Conservation (phyloP, 2,329 filamentous ascomycete genomes). For the Epichloe glyceriae region DNA sequence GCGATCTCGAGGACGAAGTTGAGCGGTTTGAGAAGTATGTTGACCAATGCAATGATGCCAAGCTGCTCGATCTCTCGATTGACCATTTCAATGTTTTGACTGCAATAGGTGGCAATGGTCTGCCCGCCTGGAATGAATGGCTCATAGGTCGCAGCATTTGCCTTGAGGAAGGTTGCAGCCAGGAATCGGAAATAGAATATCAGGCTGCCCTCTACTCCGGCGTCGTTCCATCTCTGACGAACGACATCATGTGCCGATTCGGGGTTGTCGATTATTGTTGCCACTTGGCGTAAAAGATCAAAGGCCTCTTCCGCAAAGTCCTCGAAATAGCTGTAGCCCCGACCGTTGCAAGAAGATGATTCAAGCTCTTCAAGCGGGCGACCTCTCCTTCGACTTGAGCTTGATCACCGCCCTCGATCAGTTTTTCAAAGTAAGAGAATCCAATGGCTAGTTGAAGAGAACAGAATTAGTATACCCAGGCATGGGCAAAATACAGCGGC, state of each 20-base stretch:
- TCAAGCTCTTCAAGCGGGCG: slow-evolving; percentile 57
- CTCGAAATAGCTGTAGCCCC: slow-evolving; percentile 63
- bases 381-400: slow-evolving; percentile 57
- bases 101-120: slow-evolving; percentile 55
- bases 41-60: slow-evolving; percentile 64
- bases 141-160: slow-evolving; percentile 54
- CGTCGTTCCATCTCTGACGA: slow-evolving; percentile 60
- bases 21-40: slow-evolving; percentile 67
- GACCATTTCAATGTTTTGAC: slow-evolving; percentile 56
- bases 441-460: slow-evolving; percentile 53
- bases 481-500: not conserved
- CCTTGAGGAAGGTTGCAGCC: slow-evolving; percentile 74
- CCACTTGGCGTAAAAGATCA: slow-evolving; percentile 51
- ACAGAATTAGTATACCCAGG: not conserved
- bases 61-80: slow-evolving; percentile 82
- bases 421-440: slow-evolving; percentile 83
- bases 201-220: slow-evolving; percentile 54
- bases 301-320: slow-evolving; percentile 73
- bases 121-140: slow-evolving; percentile 53
- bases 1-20: slow-evolving; percentile 74
- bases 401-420: slow-evolving; percentile 55
- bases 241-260: slow-evolving; percentile 41
- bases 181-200: slow-evolving; percentile 78
- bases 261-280: slow-evolving; percentile 45
- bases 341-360: slow-evolving; percentile 53